Base-by-base conservation (phyloP, 495 filamentous ascomycete genomes). In the Aspergillus indologenus region DNA sequence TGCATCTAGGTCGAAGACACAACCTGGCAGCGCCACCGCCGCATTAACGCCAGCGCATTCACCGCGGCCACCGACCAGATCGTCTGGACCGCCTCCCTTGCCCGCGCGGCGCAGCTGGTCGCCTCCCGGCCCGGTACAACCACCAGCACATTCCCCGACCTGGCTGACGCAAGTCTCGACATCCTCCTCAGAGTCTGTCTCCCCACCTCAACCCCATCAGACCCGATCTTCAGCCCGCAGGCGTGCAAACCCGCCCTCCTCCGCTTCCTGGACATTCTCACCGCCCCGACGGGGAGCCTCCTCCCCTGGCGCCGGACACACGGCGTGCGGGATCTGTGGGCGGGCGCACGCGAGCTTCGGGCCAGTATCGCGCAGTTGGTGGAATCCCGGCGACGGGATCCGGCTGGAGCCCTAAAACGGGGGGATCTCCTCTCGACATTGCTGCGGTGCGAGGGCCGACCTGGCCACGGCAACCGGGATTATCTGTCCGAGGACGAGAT, bases 1-100 rank as follows among this genome's bases (percentile, higher is more conserved):
- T 0, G 5, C 1, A 14, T 18, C 3, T 23, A 61, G 59, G 59
- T 45, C 23, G 59, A 61, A 29, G 59, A 54, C 0, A 15, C 31
- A 19, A 42, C 57, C 7, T 57, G 59, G 59, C 29, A 58, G 18
- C 54, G 49, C 19, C 59, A 61, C 26, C 54, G 59, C 0, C 51
- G 45, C 26, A 24, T 61, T 12, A 57, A 43, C 0, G 23, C 34
- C 14, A 43, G 29, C 5, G 54, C 59, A 0, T 61, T 61, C 44
- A 48, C 57, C 17, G 55, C 48, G 1, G 34, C 26, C 15, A 54
- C 45, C 4, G 19, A 61, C 44, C 8, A 40, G 11, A 19, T 24
- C 4, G 59, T 49, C 12, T 61, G 59, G 59, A 17, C 23, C n/a
- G 42, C 53, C 23, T 51, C 54, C 7, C 40, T 31, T 14, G 42